These are phyloP conservation scores for Coemansia sp. DNA, from an alignment of 192 early-diverging fungal genomes.

Conservation along the genomic window DNA sequence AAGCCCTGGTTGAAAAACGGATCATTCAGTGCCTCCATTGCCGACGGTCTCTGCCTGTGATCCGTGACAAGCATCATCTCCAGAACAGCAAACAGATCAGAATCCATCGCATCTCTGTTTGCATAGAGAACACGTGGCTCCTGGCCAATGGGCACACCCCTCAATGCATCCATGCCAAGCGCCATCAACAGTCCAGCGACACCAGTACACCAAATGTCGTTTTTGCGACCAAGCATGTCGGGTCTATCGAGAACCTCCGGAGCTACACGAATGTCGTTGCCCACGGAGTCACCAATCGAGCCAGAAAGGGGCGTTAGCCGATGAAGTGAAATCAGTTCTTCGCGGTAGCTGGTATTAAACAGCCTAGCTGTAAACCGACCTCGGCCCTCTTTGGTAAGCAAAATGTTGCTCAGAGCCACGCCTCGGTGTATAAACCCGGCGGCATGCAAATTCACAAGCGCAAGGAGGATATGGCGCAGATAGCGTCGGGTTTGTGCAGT, in stretches of 20 bases:
- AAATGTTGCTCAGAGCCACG: conserved; percentile 34
- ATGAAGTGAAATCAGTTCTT: conserved; percentile 59
- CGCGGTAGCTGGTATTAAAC: conserved; percentile 66
- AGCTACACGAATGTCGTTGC: conserved; percentile 54
- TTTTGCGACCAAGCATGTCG: conserved; percentile 66
- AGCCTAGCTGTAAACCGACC: conserved; percentile 58
- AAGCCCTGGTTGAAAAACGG: conserved; percentile 66
- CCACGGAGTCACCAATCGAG: conserved; percentile 25
- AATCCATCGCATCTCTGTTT: conserved; percentile 56
- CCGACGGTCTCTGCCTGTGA: conserved; percentile 70
- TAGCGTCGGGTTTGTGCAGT: conserved; percentile 62
- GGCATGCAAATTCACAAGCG: conserved; percentile 64
- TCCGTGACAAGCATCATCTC: conserved; percentile 66
- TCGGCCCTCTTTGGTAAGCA: conserved; percentile 35
- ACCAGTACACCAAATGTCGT: conserved; percentile 76
- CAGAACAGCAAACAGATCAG: conserved; percentile 56
- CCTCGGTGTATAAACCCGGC: conserved; percentile 69
- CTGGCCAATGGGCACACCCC: conserved; percentile 50
- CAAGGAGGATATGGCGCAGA: conserved; percentile 66
- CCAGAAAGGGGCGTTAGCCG: conserved; percentile 44
- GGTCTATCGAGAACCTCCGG: conserved; percentile 67
- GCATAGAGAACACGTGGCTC: conserved; percentile 58
- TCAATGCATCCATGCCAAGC: conserved; percentile 63
- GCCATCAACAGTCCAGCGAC: conserved; percentile 71
- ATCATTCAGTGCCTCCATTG: conserved; percentile 72